phyloP scores from a whole-genome alignment of 108 stramenopile genomes.

The Skeletonema potamos region DNA sequence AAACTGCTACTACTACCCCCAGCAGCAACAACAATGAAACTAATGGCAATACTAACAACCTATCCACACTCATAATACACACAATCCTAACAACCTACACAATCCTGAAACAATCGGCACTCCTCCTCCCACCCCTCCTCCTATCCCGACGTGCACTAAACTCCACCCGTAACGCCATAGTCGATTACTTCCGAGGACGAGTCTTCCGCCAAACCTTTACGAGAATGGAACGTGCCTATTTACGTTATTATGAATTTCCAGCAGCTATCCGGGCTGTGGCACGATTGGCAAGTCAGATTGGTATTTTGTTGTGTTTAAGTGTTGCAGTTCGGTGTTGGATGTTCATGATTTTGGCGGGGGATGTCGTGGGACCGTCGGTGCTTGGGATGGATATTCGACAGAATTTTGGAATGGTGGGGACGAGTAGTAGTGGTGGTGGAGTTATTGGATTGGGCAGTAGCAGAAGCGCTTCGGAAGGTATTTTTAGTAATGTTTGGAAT shows the following conservation, averaged over 20 bases:
- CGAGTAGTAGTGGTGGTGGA: background rate
- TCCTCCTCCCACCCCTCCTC: conserved; percentile 38
- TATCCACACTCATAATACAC: background rate
- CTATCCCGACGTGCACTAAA: conserved; percentile 36
- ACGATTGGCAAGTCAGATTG: conserved; percentile 46
- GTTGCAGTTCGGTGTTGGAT: conserved; percentile 39
- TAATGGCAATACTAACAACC: background rate
- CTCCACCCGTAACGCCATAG: conserved; percentile 31
- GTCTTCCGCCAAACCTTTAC: conserved; percentile 61
- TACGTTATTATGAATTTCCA: conserved; percentile 62
- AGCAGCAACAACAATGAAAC: background rate
- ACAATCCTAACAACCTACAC: background rate
- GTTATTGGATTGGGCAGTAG: background rate
- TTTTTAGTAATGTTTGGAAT: conserved; percentile 16
- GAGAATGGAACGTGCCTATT: conserved; percentile 44
- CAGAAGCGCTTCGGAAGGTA: background rate
- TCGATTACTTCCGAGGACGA: conserved; percentile 65
- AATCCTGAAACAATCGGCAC: conserved; percentile 13
- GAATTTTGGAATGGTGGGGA: background rate
- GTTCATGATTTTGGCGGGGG: conserved; percentile 23
- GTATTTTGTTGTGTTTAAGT: conserved; percentile 40
- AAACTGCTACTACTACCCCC: background rate
- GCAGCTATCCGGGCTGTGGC: conserved; percentile 50
- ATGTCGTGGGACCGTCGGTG: conserved; percentile 8
- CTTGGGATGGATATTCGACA: conserved; percentile 11